Base-by-base conservation (phyloP, 2,329 filamentous ascomycete species). In the Colletotrichum plurivorum region DNA sequence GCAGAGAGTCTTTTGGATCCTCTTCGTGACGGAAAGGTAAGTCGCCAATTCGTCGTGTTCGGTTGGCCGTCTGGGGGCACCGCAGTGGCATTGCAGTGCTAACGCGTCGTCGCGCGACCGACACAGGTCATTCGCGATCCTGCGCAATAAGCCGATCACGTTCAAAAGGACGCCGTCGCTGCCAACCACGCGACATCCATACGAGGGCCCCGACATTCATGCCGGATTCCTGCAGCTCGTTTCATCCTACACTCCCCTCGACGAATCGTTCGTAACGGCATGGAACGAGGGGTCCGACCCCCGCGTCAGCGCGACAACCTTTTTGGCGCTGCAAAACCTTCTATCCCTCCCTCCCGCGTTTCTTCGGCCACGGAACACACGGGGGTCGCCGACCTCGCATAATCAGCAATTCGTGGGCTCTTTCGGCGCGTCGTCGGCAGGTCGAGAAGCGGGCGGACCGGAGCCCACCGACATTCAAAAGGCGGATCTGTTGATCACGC, bases 401-500 rank as follows among this genome's bases (percentile, higher is more conserved):
- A 62, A 58, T 15, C 67, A 69, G 7, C 67, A 69, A 31, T 25
- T 69, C 7, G 46, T 61, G 16, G 62, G 62, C 18, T 70, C 67
- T 1, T 70, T 52, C 22, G 53, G 67, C 16, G 51, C 63, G 8
- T 48, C 65, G 2, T 63, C 56, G 27, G 62, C 68, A 2, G 63
- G 66, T 16, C 62, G 71, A 48, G 67, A 69, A 45, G 22, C 55
- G 2, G 55, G 51, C 2, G 67, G 69, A 15, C 85, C 87, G 57
- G 76, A 78, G 69, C 77, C 80, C 5, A 91, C 89, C 0, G 88
- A 91, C 67, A 90, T 89, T 20, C 91, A 93, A 73, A 91, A 90
- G 62, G 89, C 92, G 7, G 90, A 93, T 73, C 84, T 93, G 18
- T 83, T 91, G 51, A 87, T 91, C 61, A 93, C 90, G 2, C 91